phyloP scores from a whole-genome alignment of 306 rosid genomes.

The Adenanthera pavonina region DNA sequence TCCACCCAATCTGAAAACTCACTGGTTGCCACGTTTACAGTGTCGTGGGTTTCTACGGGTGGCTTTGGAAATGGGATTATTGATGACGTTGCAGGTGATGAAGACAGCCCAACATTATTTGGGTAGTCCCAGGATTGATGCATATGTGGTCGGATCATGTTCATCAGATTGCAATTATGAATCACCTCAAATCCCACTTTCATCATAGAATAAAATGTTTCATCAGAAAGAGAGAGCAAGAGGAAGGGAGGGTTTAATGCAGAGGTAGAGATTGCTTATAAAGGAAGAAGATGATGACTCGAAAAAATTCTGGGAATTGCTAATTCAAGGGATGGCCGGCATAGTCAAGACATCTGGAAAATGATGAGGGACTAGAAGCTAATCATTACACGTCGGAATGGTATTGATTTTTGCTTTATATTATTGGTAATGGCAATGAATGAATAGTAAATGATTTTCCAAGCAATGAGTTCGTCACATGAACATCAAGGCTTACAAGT shows the following conservation, averaged over 20 bases:
- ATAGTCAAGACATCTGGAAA: slow-evolving; percentile 58
- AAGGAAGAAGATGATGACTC: slow-evolving; percentile 44
- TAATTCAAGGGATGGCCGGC: slow-evolving; percentile 72
- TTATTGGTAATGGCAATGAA: slow-evolving; percentile 21
- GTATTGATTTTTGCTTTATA: slow-evolving; percentile 39
- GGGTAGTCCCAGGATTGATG: slow-evolving; percentile 57
- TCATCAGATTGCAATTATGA: slow-evolving; percentile 51
- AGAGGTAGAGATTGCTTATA: slow-evolving; percentile 52
- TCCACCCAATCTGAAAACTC: slow-evolving; percentile 76
- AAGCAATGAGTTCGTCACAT: slow-evolving; percentile 29
- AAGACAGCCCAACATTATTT: slow-evolving; percentile 33
- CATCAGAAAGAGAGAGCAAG: slow-evolving; percentile 3
- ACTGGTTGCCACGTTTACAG: slow-evolving; percentile 53
- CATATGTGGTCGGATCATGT: slow-evolving; percentile 61
- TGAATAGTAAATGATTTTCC: neutral
- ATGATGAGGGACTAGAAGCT: slow-evolving; percentile 52
- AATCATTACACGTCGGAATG: slow-evolving; percentile 45
- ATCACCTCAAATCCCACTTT: slow-evolving; percentile 62
- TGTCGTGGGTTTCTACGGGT: slow-evolving; percentile 34
- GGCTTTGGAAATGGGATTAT: slow-evolving; percentile 47
- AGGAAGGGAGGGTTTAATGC: slow-evolving; percentile 36
- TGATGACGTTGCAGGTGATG: slow-evolving; percentile 36
- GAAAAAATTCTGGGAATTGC: slow-evolving; percentile 35
- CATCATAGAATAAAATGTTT: slow-evolving; percentile 43
- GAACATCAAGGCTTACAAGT: slow-evolving; percentile 18